Evolutionary conservation across 441 rosid species (phyloP).

Genomic region (Codiaeum variegatum): DNA sequence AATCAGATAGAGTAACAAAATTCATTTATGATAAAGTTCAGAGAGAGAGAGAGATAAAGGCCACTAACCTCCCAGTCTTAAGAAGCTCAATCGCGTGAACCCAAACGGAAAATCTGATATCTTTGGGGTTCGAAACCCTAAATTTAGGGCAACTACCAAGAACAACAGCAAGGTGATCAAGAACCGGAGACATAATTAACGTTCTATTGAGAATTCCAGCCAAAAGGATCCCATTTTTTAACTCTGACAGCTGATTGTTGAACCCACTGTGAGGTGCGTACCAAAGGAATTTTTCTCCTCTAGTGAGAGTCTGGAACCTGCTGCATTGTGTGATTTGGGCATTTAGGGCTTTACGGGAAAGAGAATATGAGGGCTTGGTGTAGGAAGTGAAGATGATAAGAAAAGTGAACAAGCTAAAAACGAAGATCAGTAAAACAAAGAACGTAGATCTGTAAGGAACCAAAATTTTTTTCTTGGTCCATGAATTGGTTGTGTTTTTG

Average conservation of each 20-base stretch:
- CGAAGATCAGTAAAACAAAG: constrained; percentile 26
- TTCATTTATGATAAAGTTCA: not conserved
- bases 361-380: constrained; percentile 34
- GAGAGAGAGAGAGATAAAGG: not conserved
- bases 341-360: constrained; percentile 31
- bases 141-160: constrained; percentile 98
- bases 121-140: constrained; percentile 61
- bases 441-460: constrained; percentile 31
- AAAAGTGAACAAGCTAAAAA: constrained; percentile 23
- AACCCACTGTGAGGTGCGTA: constrained; percentile 95
- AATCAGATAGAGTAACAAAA: not conserved
- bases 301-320: constrained; percentile 15
- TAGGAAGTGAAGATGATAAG: constrained; percentile 40
- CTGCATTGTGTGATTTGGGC: constrained; percentile 41
- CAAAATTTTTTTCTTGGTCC: constrained; percentile 39
- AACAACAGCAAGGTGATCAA: constrained; percentile 91
- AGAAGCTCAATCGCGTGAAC: constrained; percentile 60
- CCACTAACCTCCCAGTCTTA: constrained; percentile 48
- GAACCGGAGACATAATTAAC: constrained; percentile 74
- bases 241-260: constrained; percentile 87
- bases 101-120: constrained; percentile 66
- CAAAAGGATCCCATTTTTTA: constrained; percentile 68
- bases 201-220: constrained; percentile 78
- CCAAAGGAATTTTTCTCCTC: constrained; percentile 45
- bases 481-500: constrained; percentile 24